Base-by-base conservation (phyloP, 805 yeast genomes). In the Starmerella scarabaei region DNA sequence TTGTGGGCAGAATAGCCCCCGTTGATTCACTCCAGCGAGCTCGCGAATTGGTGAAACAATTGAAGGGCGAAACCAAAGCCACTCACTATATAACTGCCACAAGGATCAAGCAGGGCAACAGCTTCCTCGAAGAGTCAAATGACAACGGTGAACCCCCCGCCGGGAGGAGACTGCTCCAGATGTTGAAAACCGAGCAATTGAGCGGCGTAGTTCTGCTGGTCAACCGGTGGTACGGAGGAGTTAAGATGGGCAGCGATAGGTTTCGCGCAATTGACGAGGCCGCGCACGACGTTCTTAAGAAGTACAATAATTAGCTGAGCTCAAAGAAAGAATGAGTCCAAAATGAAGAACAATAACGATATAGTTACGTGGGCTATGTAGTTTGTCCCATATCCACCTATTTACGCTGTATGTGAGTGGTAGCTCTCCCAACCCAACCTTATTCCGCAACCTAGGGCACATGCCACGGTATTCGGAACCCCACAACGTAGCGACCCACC, bases 191-290 rank as follows among this genome's bases (percentile, higher is more conserved):
- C 23, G 55, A 69, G 5, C 59, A 68, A 29, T 39, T 74, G 11
- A 57, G 66, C 3, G 76, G 79, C 53, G 69, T 75, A 0, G 51
- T 81, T 15, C 68, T 81, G 1, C 74, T 81, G 21, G 91, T 79
- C 0, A 71, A 81, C 0, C 55, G 94, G 44, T 81, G 93, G 93
- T 79, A 78, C 53, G 88, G 88, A 1, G 93, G 93, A 0, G 66
- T 67, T 0, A 81, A 80, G 3, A 54, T 82, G 30, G 93, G 93
- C 0, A 67, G 82, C 4, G 67, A 73, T 19, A 58, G 94, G 40
- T 82, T 81, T 52, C 65, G 81, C 43, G 77, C 74, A 49, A 80
- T 82, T 4, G 67, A 73, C 35, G 65, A 68, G 20, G 71, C 69
- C 12, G 77, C 75, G 0, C 60, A 63, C 14, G 75, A 73, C 41